Base-by-base conservation (phyloP, 805 yeast species). In the Saccharomycopsis sp. region DNA sequence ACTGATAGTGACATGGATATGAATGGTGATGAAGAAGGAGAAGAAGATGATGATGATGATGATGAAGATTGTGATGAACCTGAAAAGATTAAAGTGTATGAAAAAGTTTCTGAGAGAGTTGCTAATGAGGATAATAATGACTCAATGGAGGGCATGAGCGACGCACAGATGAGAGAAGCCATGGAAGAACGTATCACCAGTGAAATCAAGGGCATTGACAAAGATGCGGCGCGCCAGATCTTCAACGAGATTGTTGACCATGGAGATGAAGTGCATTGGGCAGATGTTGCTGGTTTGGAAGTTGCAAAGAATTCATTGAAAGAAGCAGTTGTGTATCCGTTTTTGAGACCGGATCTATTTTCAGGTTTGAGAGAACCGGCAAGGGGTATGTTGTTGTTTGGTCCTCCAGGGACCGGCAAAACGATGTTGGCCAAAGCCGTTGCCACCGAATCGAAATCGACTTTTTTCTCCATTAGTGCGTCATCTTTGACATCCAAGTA, bases 371-470 rank as follows among this genome's bases (percentile, higher is more conserved):
- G 97, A 51, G 97, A 88, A 61, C 98, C 98, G 0, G 92, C 95
- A 0, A 65, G 96, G 52, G 98, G 98, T 3, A 88, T 89, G 96
- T 66, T 89, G 20, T 62, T 89, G 34, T 89, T 89, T 62, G 98
- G 98, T 0, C 98, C 98, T 0, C 97, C 98, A 0, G 98, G 98
- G 5, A 89, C 98, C 0, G 98, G 98, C 45, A 89, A 89, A 53
- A 89, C 98, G 0, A 89, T 92, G 98, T 69, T 89, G 49, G 97
- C 97, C 0, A 69, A 95, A 50, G 96, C 98, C 0, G 97, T 92
- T 4, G 97, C 97, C 1, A 87, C 96, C 0, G 97, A 92, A 60
- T 83, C 95, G 3, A 80, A 83, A 46, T 85, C 96, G 0, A 89
- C 97, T 0, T 89, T 89, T 58, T 89, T 89, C 57, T 77, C 94